Conservation (phyloP, 176 grass and related monocot genomes). For the Coix lacrymajobi region DNA sequence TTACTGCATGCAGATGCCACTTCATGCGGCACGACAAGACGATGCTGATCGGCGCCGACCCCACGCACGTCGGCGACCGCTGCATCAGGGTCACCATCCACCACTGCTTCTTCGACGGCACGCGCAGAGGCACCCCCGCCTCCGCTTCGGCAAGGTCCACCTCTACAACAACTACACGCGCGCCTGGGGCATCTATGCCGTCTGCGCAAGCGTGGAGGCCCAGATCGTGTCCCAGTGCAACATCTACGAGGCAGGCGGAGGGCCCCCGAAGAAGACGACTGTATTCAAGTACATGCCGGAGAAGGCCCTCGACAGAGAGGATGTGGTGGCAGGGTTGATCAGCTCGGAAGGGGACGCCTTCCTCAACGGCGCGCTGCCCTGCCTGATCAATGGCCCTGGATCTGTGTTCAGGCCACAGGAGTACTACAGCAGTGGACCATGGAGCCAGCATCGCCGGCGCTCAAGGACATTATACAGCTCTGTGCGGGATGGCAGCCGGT, state of each 20-base stretch:
- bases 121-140: constrained; percentile 70
- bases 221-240: constrained; percentile 90
- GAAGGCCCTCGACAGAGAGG: constrained; percentile 74
- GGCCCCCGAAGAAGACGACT: constrained; percentile 31
- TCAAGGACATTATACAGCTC: constrained; percentile 65
- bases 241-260: constrained; percentile 63
- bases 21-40: constrained; percentile 75
- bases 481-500: constrained; percentile 78
- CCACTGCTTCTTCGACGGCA: constrained; percentile 92
- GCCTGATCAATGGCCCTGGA: constrained; percentile 30
- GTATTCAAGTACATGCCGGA: constrained; percentile 98
- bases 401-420: constrained; percentile 53
- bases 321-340: constrained; percentile 46
- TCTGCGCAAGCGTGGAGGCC: constrained; percentile 66
- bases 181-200: constrained; percentile 69
- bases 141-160: constrained; percentile 75
- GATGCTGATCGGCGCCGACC: constrained; percentile 77
- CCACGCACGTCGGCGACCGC: constrained; percentile 47
- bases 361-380: constrained; percentile 63
- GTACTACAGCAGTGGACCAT: constrained; percentile 64
- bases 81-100: constrained; percentile 76
- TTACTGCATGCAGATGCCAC: constrained; percentile 1
- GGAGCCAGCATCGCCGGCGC: constrained; percentile 50
- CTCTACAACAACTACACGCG: constrained; percentile 94
- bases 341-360: constrained; percentile 82